These are phyloP conservation scores for Aureobasidium sp. DNA, from an alignment of 2,329 filamentous ascomycete species.

Conservation along the genomic window DNA sequence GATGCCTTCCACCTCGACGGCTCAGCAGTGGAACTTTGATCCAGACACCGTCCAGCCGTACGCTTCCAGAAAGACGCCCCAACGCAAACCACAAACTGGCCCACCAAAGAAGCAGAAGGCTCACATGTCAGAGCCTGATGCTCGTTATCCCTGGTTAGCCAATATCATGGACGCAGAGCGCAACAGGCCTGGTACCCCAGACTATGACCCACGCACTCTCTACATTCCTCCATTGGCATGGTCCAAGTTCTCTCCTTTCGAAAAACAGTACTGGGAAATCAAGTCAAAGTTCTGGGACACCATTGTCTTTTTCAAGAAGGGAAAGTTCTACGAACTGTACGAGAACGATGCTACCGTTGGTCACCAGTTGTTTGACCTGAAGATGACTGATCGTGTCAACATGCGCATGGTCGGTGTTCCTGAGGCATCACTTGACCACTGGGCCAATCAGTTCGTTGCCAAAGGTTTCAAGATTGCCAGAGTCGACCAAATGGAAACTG, in stretches of 20 bases:
- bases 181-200: constrained; percentile 67
- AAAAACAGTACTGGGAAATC: constrained; percentile 99
- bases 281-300: constrained; percentile 98
- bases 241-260: constrained; percentile 81
- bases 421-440: constrained; percentile 88
- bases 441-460: constrained; percentile 97
- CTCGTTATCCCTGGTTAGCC: constrained; percentile 85
- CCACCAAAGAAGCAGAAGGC: constrained; percentile 51
- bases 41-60: constrained; percentile 48
- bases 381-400: constrained; percentile 95
- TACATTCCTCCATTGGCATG: constrained; percentile 77
- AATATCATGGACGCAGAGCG: constrained; percentile 77
- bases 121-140: constrained; percentile 71
- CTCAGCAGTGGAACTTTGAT: constrained; percentile 69
- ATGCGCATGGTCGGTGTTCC: constrained; percentile 99
- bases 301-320: constrained; percentile 99
- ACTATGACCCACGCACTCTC: constrained; percentile 87
- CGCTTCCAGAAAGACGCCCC: constrained; percentile 16
- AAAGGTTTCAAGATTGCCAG: constrained; percentile 96
- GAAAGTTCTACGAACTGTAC: constrained; percentile 97
- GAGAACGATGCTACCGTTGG: constrained; percentile 96
- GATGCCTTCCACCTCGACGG: constrained; percentile 56
- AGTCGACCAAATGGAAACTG: constrained; percentile 95
- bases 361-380: constrained; percentile 93
- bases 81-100: constrained; percentile 22